A percentile compares a stretch with the other conserved stretches of the same genome.
These are phyloP conservation scores for Stagonosporopsis chrysanthemi DNA, from an alignment of 2,329 filamentous ascomycete species.

Conservation along the genomic window DNA sequence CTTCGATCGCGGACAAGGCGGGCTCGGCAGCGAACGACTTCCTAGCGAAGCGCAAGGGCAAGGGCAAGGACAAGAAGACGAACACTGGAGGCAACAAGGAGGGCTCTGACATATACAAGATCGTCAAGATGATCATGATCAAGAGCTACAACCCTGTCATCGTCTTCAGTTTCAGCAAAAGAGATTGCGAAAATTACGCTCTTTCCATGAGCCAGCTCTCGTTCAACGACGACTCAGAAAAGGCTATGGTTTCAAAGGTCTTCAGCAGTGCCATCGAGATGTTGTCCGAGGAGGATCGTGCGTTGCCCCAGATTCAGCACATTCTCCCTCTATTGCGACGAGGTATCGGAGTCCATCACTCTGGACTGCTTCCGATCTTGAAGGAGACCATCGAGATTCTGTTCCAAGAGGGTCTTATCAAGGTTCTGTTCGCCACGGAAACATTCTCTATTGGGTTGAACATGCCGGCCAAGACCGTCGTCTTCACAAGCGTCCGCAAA, in stretches of 20 bases:
- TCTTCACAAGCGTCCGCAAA: constrained; percentile 97
- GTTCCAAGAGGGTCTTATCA: constrained; percentile 97
- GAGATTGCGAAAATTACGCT: constrained; percentile 91
- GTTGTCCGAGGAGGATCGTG: constrained; percentile 88
- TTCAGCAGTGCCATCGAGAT: constrained; percentile 93
- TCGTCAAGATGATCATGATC: constrained; percentile 98
- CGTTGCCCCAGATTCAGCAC: constrained; percentile 88
- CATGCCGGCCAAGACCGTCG: constrained; percentile 98
- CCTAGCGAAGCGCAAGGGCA: constrained; percentile 81
- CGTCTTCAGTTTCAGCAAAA: constrained; percentile 99
- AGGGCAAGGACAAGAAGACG: constrained; percentile 88
- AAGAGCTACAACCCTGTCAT: constrained; percentile 98
- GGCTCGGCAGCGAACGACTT: constrained; percentile 83
- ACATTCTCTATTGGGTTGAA: constrained; percentile 98
- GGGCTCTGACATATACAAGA: constrained; percentile 90
- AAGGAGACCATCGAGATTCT: constrained; percentile 99
- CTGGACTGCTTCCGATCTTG: constrained; percentile 89
- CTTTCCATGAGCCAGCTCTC: constrained; percentile 84
- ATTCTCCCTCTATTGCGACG: constrained; percentile 86
- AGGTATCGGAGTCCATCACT: constrained; percentile 97
- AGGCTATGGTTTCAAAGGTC: constrained; percentile 91
- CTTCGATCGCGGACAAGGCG: constrained; percentile 84
- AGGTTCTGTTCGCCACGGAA: constrained; percentile 96
- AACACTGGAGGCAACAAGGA: constrained; percentile 79
- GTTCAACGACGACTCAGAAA: constrained; percentile 97